Evolutionary conservation across 371 early-diverging fungal species (phyloP).

Genomic region (Mucor velutinosus): DNA sequence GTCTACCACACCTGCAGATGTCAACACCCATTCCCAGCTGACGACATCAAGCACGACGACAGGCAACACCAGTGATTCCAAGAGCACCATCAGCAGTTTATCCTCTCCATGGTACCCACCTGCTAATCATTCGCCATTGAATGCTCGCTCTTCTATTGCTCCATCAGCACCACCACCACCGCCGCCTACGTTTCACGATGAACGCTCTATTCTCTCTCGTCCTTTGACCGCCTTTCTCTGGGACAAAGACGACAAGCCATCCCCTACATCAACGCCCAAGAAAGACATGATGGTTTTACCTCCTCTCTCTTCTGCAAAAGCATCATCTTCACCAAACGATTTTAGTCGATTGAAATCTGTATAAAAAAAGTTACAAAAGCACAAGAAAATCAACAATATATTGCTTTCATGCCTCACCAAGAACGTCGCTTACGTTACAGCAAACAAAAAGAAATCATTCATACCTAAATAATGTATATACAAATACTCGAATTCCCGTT

Average conservation of each 20-base stretch:
- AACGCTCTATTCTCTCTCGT: constrained; percentile 26
- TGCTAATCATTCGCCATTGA: not conserved
- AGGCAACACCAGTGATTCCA: not conserved
- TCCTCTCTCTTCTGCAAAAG: constrained; percentile 12
- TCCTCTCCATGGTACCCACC: not conserved
- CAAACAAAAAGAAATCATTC: no score
- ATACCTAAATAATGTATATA: no score
- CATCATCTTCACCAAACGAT: not conserved
- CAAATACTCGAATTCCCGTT: no score
- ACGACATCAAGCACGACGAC: not conserved
- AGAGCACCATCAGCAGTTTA: not conserved
- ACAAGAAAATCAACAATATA: no score
- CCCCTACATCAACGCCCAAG: constrained; percentile 1
- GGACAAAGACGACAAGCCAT: constrained; percentile 21
- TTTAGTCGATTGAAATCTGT: constrained; percentile 7
- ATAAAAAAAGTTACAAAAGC: constrained; percentile 2
- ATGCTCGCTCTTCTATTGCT: not conserved
- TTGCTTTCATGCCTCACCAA: no score
- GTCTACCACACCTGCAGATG: not conserved
- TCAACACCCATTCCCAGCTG: not conserved
- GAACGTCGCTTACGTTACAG: no score
- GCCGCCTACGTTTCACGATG: not conserved
- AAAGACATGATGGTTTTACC: constrained; percentile 27
- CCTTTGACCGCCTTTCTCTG: constrained; percentile 46
- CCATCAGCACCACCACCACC: not conserved